Base-by-base conservation (phyloP, 441 rosid genomes). In the Gossypium armourianum region DNA sequence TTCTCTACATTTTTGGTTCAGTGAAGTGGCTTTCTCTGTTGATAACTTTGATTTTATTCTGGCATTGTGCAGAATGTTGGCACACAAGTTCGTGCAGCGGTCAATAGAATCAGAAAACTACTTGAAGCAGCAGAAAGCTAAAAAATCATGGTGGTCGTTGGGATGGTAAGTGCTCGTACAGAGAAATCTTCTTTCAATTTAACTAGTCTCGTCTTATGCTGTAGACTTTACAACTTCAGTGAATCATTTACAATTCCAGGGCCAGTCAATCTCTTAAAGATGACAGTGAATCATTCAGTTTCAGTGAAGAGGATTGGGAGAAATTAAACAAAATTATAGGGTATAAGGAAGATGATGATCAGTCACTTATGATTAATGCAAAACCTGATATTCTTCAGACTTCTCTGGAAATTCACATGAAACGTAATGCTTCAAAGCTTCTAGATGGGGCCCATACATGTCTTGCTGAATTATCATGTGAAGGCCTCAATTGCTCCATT, bases 71-170 rank as follows among this genome's bases (percentile, higher is more conserved):
- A 96, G 99, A 86, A 96, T 93, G 98, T 76, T 92, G 83, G 98
- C 98, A 49, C 99, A 91, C 86, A 96, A 90, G 78, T 88, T 91
- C 83, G 91, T 96, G 78, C 85, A 91, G 80, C 82, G 78, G 74
- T 90, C 96, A 7, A 60, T 83, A 32, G 94, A 87, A 75, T 85
- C 90, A 50, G 91, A 84, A 73, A 75, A 76, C 72, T 57, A 80
- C 72, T 70, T 56, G 26, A 87, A 82, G 87, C 81, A 77, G 74
- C 94, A 88, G 77, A 86, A 87, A 83, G 76, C 90, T 76, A 87
- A 88, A 77, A 83, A 80, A 69, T 83, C 99, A 65, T 93, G 98
- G 99, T 96, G 98, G 99, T 90, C 99, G 10, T 82, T 91, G 82
- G 98, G 96, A 76, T 79, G 97, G 99, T 96, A 86, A 71, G 55